Evolutionary conservation across 2,329 filamentous ascomycete species (phyloP).

Genomic region (Colletotrichum sp.): DNA sequence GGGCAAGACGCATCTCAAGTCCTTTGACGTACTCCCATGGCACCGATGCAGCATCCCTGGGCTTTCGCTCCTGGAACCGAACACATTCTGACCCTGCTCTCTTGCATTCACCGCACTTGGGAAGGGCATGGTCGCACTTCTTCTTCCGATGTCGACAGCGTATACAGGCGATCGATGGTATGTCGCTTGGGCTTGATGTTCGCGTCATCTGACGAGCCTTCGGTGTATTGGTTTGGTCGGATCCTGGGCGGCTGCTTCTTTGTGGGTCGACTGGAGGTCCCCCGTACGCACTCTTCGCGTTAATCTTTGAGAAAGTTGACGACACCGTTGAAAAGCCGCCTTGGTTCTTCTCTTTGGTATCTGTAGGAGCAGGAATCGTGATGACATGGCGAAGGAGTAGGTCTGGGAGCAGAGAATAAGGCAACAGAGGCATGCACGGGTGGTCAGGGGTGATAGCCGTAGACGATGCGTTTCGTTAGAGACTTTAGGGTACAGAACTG

Average conservation of each 20-base stretch:
- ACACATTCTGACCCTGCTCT: background rate
- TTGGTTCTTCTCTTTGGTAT: background rate
- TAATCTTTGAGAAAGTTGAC: background rate
- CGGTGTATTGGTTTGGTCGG: background rate
- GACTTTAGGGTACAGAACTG: background rate
- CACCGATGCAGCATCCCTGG: background rate
- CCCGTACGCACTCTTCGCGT: background rate
- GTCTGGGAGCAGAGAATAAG: background rate
- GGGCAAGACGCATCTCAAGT: background rate
- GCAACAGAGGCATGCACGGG: background rate
- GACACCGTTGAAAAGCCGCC: background rate
- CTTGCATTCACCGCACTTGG: background rate
- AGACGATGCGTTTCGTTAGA: background rate
- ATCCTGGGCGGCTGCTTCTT: background rate
- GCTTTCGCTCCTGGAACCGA: background rate
- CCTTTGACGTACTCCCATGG: constrained; percentile 7
- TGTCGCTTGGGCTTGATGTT: background rate
- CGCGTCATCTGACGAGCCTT: background rate
- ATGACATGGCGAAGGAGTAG: background rate
- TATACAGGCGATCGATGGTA: background rate
- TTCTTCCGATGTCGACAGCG: background rate
- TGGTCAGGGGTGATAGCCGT: background rate
- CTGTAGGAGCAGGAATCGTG: background rate
- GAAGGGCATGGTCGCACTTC: constrained; percentile 4
- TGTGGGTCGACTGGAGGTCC: background rate